phyloP scores from a whole-genome alignment of 2,329 filamentous ascomycete species.

The Epichloe glyceriae region DNA sequence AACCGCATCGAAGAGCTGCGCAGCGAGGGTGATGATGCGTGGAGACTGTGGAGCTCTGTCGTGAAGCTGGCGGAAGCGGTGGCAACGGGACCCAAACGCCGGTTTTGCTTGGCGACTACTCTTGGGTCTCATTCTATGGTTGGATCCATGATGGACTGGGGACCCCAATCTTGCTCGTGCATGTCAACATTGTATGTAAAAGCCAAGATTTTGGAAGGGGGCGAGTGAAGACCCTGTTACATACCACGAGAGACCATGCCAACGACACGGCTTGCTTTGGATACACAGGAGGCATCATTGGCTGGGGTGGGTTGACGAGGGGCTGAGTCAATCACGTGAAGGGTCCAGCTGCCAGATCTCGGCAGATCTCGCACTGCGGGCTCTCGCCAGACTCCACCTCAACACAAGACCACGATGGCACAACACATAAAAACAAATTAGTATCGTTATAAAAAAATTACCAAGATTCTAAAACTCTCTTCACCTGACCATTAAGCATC shows the following conservation, averaged over 20 bases:
- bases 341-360: no score
- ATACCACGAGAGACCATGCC: constrained; percentile 1
- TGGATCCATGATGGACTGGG: constrained; percentile 3
- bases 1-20: background rate
- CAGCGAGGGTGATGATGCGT: background rate
- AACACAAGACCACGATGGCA: no score
- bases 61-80: background rate
- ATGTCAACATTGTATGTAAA: no score
- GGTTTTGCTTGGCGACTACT: background rate
- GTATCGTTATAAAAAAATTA: no score
- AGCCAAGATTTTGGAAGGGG: no score
- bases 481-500: no score
- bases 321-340: no score
- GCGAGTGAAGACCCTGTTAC: background rate
- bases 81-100: background rate
- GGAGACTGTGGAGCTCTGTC: background rate
- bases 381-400: no score
- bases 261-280: background rate
- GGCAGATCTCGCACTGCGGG: no score
- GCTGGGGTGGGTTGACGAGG: background rate
- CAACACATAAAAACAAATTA: no score
- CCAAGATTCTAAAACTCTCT: no score
- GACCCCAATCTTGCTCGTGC: constrained; percentile 1
- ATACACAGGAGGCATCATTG: background rate
- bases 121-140: background rate